Conservation (phyloP, 1,284 basidiomycete genomes). For the Rhodotorula sp. region DNA sequence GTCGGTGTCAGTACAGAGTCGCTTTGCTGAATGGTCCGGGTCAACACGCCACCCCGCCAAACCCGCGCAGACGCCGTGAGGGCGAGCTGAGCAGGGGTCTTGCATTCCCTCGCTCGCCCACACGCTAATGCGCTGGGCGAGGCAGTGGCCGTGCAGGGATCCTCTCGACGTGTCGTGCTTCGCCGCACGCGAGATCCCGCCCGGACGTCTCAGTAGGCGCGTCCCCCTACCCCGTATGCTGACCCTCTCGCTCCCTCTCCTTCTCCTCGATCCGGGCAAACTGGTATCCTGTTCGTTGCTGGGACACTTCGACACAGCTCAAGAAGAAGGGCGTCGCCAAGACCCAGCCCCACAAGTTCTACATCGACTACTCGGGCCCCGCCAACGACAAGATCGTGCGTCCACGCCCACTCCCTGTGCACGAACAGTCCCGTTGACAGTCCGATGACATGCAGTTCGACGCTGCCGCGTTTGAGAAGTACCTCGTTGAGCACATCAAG, state of each 20-base stretch:
- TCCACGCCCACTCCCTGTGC: background rate
- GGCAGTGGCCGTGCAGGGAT: background rate
- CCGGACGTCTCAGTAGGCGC: slow-evolving; percentile 37
- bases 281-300: background rate
- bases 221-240: background rate
- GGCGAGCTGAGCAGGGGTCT: too few species aligned
- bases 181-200: background rate
- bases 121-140: background rate
- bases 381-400: slow-evolving; percentile 52
- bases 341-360: slow-evolving; percentile 42
- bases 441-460: slow-evolving; percentile 42
- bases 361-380: slow-evolving; percentile 53
- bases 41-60: too few species aligned
- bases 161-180: background rate
- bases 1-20: slow-evolving; percentile 22
- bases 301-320: background rate
- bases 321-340: slow-evolving; percentile 31
- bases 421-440: too few species aligned
- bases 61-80: background rate
- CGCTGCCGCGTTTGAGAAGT: slow-evolving; percentile 53
- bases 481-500: slow-evolving; percentile 54
- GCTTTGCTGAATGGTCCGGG: slow-evolving; percentile 33
- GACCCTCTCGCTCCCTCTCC: background rate
- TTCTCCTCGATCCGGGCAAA: background rate
- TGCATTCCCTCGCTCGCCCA: background rate